These are phyloP conservation scores for Cryptococcus sp. DNA, from an alignment of 1,284 basidiomycete genomes.

Conservation along the genomic window DNA sequence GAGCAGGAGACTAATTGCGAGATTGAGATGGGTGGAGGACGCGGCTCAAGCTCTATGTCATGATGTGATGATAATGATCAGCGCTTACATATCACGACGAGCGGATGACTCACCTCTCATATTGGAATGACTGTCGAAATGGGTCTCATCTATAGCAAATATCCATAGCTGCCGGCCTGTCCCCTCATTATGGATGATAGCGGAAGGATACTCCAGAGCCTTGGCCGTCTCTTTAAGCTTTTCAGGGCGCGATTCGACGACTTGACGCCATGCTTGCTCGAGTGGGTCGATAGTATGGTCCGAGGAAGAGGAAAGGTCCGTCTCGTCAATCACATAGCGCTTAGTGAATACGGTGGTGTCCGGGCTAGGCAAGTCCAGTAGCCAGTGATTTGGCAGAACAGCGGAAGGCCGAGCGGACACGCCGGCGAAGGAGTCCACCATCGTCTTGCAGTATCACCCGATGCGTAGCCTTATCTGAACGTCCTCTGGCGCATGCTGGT, in stretches of 20 bases:
- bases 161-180: constrained; percentile 15
- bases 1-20: constrained; percentile 17
- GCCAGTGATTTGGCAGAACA: constrained; percentile 30
- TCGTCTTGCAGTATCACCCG: too few relatives aligned
- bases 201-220: constrained; percentile 5
- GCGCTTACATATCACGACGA: not conserved
- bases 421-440: constrained; percentile 3
- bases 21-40: constrained; percentile 4
- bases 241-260: constrained; percentile 17
- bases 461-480: too few relatives aligned
- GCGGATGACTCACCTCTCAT: constrained; percentile 6
- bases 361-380: constrained; percentile 26
- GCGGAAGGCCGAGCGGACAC: constrained; percentile 20
- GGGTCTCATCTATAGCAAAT: constrained; percentile 7
- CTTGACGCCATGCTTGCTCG: constrained; percentile 28
- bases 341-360: constrained; percentile 20
- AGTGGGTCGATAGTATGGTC: constrained; percentile 16
- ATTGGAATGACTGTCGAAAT: not conserved
- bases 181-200: constrained; percentile 4
- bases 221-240: not conserved
- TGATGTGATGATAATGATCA: not conserved
- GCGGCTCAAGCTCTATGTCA: constrained; percentile 13
- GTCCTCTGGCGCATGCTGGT: too few relatives aligned
- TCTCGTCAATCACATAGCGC: constrained; percentile 3
- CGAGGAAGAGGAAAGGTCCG: constrained; percentile 3